Conservation (phyloP, 768 basidiomycete species). For the Leccinum imitatum region DNA sequence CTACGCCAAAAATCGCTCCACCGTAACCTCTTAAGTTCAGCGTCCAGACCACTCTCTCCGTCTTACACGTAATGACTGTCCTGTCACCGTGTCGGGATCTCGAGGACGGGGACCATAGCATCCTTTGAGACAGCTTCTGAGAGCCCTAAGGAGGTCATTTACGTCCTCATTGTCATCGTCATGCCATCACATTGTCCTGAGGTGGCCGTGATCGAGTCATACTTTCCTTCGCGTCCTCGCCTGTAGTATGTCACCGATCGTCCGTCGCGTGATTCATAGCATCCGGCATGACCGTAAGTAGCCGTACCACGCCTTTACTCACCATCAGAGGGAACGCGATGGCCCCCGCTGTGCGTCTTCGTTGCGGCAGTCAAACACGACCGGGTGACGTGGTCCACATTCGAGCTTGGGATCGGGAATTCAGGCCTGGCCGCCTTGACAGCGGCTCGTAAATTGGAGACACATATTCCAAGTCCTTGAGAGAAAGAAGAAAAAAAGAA, state of each 20-base stretch:
- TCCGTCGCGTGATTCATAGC: neutral
- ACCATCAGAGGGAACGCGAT: neutral
- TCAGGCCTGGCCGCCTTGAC: neutral
- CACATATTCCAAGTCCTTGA: neutral
- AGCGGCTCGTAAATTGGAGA: neutral
- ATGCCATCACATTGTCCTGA: neutral
- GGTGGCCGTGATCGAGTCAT: neutral
- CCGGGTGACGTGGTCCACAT: neutral
- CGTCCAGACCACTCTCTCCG: neutral
- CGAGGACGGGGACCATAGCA: neutral
- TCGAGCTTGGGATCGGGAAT: neutral
- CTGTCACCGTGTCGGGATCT: neutral
- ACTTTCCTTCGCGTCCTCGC: neutral
- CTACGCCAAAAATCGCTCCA: neutral
- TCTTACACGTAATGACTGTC: neutral
- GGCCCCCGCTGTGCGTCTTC: neutral
- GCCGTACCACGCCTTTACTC: neutral
- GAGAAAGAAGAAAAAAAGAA: neutral
- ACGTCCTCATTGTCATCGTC: neutral
- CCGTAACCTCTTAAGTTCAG: neutral
- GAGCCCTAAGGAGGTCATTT: neutral
- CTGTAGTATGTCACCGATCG: neutral
- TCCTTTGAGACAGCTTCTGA: neutral
- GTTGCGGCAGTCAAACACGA: neutral
- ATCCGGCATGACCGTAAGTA: neutral